Evolutionary conservation across 768 basidiomycete species (phyloP), one percentile per base, ranked within the genome.

Genomic region (Fomitopsis pulvina): DNA sequence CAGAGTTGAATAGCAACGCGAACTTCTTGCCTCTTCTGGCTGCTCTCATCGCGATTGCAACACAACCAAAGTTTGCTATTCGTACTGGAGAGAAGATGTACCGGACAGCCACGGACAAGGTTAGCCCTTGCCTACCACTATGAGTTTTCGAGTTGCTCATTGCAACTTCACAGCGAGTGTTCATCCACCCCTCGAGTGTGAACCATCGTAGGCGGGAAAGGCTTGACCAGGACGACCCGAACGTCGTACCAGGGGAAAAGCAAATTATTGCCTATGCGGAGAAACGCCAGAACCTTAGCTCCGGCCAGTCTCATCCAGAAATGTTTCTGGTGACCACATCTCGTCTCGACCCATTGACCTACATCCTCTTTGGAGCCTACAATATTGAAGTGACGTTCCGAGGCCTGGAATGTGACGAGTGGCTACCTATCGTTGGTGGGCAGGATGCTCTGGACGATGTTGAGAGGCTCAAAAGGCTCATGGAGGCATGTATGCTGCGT

Each of bases 1-100:
- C 74, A 3, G 78, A 81, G 50, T 68, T 93, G 52, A 89, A 91
- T 57, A 65, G 66, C 37, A 89, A 93, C 57, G 76, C 76, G n/a
- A 72, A 84, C 45, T 88, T 84, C 21, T 63, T 83, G 14, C 87
- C 93, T 10, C 67, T 96, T 22, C 69, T 95, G 25, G 82, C 87
- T 11, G 91, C 85, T 7, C 71, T 97, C 47, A 87, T 96, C 60
- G 80, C 91, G 9, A 78, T 89, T 45, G 91, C 90, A 0, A 80
- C 80, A 1, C 91, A 94, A 59, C 93, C 93, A 21, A 93, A 94
- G 65, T 95, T 93, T 64, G 92, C 87, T 2, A 77, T 95, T 47
- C 73, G 86, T 45, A 81, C 79, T 5, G 77, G 81, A 1, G 83
- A 84, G 39, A 81, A 73, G 63, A 74, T 73, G 5, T 79, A 79